Conservation (phyloP, 2,329 filamentous ascomycete species). For the Ophiostoma piceae region DNA sequence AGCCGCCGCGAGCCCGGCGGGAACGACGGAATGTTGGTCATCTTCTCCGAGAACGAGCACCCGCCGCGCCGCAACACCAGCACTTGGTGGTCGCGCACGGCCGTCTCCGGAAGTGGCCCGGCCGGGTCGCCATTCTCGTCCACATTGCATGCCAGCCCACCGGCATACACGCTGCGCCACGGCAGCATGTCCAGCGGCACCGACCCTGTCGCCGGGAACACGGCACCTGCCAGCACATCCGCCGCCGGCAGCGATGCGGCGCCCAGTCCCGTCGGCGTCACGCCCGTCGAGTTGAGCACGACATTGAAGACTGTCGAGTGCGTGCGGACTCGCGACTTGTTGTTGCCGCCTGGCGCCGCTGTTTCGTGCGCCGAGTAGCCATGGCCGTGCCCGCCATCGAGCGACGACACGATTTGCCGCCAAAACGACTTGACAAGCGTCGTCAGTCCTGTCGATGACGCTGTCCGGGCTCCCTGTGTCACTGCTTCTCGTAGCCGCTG, state of each 20-base stretch:
- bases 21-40: constrained; percentile 77
- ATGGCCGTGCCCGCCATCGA: constrained; percentile 30
- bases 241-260: constrained; percentile 48
- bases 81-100: constrained; percentile 60
- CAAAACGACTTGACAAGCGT: constrained; percentile 46
- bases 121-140: constrained; percentile 3
- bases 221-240: constrained; percentile 37
- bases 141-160: constrained; percentile 58
- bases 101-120: constrained; percentile 48
- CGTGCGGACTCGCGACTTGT: neutral
- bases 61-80: constrained; percentile 76
- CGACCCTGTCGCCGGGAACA: constrained; percentile 35
- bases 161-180: constrained; percentile 68
- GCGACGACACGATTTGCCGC: constrained; percentile 42
- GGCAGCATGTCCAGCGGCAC: constrained; percentile 45
- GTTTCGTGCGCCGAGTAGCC: constrained; percentile 26
- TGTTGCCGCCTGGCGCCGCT: constrained; percentile 19
- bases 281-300: constrained; percentile 36
- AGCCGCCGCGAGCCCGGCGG: constrained; percentile 55
- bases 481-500: constrained; percentile 3
- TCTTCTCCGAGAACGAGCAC: constrained; percentile 78
- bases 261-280: constrained; percentile 37
- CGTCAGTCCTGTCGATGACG: constrained; percentile 31
- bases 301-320: constrained; percentile 31
- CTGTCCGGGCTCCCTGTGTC: neutral